Base-by-base conservation (phyloP, 768 basidiomycete species). In the Chalciporus piperatus region DNA sequence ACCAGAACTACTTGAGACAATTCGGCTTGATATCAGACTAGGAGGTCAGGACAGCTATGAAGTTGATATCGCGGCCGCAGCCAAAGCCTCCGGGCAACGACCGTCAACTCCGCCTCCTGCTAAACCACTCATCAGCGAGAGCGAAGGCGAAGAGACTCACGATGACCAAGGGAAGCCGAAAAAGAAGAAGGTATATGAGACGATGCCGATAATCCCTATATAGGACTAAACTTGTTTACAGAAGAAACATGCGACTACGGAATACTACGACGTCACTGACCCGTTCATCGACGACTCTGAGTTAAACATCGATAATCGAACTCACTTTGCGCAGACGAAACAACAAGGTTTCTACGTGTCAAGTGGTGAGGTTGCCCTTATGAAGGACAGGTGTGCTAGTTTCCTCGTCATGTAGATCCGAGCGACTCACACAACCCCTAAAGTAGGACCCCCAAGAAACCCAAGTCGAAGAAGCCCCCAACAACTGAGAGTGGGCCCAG, bases 231-330 rank as follows among this genome's bases (percentile, higher is more conserved):
- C 28, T 1, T 37, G 16, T 45, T 30, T 41, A 19, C 56, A 77
- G 73, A 73, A 76, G 67, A 84, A 83, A 63, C 79, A 75, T 50
- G 66, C 69, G 1, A 74, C 76, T 0, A 71, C 82, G 19, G 90
- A 89, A 64, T 91, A 93, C 62, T 99, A 99, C 75, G 96, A 99
- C 72, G 76, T 85, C 17, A 73, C 77, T 0, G 97, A 99, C 71
- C 89, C 92, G 0, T 98, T 98, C 73, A 97, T 99, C 64, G 97
- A 99, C 76, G 97, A 99, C 71, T 92, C 92, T 2, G 96, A 98
- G 64, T 75, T 96, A 50, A 85, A 83, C 22, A 73, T 95, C 41
- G 95, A 98, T 72, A 85, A 95, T 64, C 85, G 96, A 5, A 93
- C 88, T 2, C 92, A 81, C 71, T 89, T 94, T 60, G 92, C 89